Percentiles rank a stretch among this genome's conserved stretches.
Conservation (phyloP, 352 stramenopile genomes). For the Globisporangium paroecandrum region DNA sequence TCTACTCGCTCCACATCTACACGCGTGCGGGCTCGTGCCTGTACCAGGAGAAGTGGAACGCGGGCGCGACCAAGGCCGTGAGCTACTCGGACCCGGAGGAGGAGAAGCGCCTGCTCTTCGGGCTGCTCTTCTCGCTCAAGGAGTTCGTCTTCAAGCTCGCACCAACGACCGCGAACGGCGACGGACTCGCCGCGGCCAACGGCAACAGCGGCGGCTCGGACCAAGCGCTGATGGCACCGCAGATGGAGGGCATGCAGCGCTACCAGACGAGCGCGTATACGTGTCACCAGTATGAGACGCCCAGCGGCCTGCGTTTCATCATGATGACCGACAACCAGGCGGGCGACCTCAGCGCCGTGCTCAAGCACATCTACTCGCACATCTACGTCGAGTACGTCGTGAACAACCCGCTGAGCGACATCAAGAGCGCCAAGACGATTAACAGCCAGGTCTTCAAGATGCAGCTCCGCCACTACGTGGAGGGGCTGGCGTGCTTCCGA, state of each 20-base stretch:
- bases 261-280: slow-evolving; percentile 89
- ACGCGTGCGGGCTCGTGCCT: slow-evolving; percentile 85
- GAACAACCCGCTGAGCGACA: slow-evolving; percentile 86
- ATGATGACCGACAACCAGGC: slow-evolving; percentile 89
- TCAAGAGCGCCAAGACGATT: slow-evolving; percentile 69
- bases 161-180: slow-evolving; percentile 25
- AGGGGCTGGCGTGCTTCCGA: slow-evolving; percentile 65
- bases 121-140: slow-evolving; percentile 91
- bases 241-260: slow-evolving; percentile 61
- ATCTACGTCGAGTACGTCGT: slow-evolving; percentile 90
- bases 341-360: slow-evolving; percentile 74
- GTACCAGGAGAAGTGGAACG: slow-evolving; percentile 90
- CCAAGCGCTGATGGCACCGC: slow-evolving; percentile 15
- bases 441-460: slow-evolving; percentile 72
- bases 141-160: slow-evolving; percentile 83
- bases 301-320: slow-evolving; percentile 86
- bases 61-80: slow-evolving; percentile 46
- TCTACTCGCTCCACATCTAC: slow-evolving; percentile 94
- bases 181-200: slow-evolving; percentile 14
- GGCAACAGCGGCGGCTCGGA: slow-evolving; percentile 13
- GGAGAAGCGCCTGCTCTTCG: slow-evolving; percentile 90
- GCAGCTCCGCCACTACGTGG: slow-evolving; percentile 74
- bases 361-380: slow-evolving; percentile 87
- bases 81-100: slow-evolving; percentile 83
- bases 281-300: slow-evolving; percentile 90